Conservation (phyloP, 805 yeast species). For the Pichia phayaonensis region DNA sequence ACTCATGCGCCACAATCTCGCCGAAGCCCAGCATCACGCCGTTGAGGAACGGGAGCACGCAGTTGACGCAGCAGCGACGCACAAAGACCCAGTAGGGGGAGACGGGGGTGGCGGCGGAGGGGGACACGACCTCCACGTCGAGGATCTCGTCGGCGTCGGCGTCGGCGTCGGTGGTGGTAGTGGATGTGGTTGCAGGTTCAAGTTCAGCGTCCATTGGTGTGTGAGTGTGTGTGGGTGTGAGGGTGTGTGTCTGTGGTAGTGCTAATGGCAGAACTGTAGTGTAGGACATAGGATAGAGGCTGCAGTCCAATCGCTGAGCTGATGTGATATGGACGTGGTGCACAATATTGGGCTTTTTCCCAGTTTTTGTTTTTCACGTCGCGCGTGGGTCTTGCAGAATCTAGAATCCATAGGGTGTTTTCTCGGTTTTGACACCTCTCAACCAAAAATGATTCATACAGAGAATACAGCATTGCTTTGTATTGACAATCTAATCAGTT, state of each 20-base stretch:
- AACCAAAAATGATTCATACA: too few relatives aligned
- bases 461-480: too few relatives aligned
- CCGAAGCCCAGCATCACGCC: slow-evolving; percentile 97
- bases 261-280: too few relatives aligned
- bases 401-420: too few relatives aligned
- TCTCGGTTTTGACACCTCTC: too few relatives aligned
- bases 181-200: neutral
- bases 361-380: neutral
- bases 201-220: neutral
- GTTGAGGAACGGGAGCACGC: slow-evolving; percentile 79
- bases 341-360: too few relatives aligned
- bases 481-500: too few relatives aligned
- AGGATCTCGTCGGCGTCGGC: neutral
- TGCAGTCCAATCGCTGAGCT: neutral
- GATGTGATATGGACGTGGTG: too few relatives aligned
- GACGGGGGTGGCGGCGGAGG: neutral
- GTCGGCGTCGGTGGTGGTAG: neutral
- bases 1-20: slow-evolving; percentile 87
- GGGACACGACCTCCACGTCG: neutral
- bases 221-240: too few relatives aligned
- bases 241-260: too few relatives aligned
- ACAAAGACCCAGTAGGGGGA: slow-evolving; percentile 15
- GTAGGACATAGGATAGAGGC: too few relatives aligned
- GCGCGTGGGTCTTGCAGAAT: neutral
- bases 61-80: slow-evolving; percentile 59